Base-by-base conservation (phyloP, 2,329 filamentous ascomycete species). In the Plenodomus lindquistii region DNA sequence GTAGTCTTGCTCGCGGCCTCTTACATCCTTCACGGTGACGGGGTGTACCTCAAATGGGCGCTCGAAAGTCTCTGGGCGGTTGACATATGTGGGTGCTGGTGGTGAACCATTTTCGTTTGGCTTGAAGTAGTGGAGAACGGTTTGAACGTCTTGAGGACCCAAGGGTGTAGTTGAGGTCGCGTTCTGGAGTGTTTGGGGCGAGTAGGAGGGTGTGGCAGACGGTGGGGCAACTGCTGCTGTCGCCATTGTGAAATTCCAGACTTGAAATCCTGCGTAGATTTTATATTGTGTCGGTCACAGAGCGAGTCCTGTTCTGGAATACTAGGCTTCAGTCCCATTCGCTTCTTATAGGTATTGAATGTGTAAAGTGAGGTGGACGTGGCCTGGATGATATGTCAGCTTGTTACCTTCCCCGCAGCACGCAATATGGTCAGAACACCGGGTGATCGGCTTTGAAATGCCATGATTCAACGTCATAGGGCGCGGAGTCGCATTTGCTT, bases 1-100 rank as follows among this genome's bases (percentile, higher is more conserved):
- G 54, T 71, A 77, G 16, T 74, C 61, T 5, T 70, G 58, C 55
- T 79, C 76, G 5, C 73, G 66, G 0, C 77, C 78, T 16, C 72
- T 62, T 20, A 80, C 72, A 54, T 81, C 79, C 24, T 72, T 71
- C 29, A 80, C 60, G 3, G 60, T 67, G 5, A 60, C 60, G 5
- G 55, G 48, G 35, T 70, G 64, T 4, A 53, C 39, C 37, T 67
- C 62, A 18, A 57, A 44, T 1, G 67, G 67, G 3, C 70, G 61
- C 9, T 68, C 50, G 46, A 65, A 74, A 1, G 69, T 73, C 37
- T 67, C 63, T 15, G 65, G 65, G n/a, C 60, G 59, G 22, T 64
- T 62, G 5, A 59, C 43, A 36, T 69, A 67, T 0, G 63, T 65
- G 4, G 65, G 59, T 13, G 57, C 54, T 13, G 65, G 65, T 6